Evolutionary conservation across 441 rosid genomes (phyloP).

Genomic region (Corymbia calophylla): DNA sequence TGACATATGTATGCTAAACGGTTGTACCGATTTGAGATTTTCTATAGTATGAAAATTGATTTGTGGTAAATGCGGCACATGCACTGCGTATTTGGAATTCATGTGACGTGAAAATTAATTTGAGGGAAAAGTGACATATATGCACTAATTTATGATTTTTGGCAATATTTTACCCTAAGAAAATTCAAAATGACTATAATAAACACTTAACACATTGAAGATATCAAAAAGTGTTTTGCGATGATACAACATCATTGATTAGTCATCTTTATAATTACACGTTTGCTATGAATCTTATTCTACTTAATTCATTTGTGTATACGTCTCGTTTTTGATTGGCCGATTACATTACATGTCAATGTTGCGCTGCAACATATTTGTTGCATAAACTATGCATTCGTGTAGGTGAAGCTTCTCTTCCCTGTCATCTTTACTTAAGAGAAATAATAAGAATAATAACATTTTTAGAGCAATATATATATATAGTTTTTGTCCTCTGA

Average conservation of each 20-base stretch:
- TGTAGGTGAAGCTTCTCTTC: neutral
- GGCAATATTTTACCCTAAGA: neutral
- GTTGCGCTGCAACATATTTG: neutral
- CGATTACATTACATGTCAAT: neutral
- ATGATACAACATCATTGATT: neutral
- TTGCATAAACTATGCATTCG: neutral
- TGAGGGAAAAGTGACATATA: too few species aligned
- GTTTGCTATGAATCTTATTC: neutral
- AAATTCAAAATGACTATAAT: too few species aligned
- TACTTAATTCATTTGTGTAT: neutral
- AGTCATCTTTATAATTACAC: neutral
- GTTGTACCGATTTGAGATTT: too few species aligned
- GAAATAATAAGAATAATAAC: neutral
- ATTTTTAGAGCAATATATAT: neutral
- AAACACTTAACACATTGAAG: too few species aligned
- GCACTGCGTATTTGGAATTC: neutral
- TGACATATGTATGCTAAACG: fast-evolving
- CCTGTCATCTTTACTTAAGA: neutral
- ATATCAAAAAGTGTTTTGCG: neutral
- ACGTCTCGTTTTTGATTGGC: neutral
- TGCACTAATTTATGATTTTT: too few species aligned
- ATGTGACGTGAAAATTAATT: neutral
- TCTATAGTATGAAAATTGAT: too few species aligned
- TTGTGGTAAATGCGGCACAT: too few species aligned
- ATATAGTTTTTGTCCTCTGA: neutral